Percentiles rank a stretch among this genome's conserved stretches.
Evolutionary conservation across 176 grass and related monocot genomes (phyloP).

Genomic region (Avena insularis): DNA sequence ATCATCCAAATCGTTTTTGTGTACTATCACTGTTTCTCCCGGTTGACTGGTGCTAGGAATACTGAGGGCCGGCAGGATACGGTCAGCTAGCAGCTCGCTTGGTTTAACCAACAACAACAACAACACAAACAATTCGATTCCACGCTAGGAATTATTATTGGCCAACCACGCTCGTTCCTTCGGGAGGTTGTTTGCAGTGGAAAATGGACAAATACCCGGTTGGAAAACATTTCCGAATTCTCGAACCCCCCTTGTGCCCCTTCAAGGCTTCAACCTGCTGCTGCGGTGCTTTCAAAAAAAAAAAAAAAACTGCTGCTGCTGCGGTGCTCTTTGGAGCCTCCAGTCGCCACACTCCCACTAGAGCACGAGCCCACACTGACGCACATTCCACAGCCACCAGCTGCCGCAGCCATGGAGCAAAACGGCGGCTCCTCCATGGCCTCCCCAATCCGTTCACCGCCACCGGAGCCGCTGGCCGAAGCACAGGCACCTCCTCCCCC

Average conservation of each 20-base stretch:
- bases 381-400: neutral
- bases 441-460: constrained; percentile 44
- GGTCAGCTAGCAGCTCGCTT: neutral
- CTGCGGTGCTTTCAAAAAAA: neutral
- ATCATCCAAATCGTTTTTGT: neutral
- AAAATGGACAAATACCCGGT: neutral
- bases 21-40: neutral
- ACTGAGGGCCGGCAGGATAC: too few relatives aligned
- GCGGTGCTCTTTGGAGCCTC: neutral
- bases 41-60: neutral
- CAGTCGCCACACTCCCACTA: neutral
- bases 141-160: neutral
- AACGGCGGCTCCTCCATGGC: constrained; percentile 40
- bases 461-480: constrained; percentile 26
- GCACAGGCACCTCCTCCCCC: constrained; percentile 22
- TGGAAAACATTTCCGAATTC: neutral
- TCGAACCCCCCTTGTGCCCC: neutral
- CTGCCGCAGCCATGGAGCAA: constrained; percentile 31
- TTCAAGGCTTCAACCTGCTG: neutral
- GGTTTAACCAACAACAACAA: neutral
- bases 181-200: too few relatives aligned
- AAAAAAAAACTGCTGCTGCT: neutral
- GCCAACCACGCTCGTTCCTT: too few relatives aligned
- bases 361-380: neutral
- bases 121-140: too few relatives aligned